Conservation (phyloP, 2,329 filamentous ascomycete genomes). For the Diaporthe citrichinensis region DNA sequence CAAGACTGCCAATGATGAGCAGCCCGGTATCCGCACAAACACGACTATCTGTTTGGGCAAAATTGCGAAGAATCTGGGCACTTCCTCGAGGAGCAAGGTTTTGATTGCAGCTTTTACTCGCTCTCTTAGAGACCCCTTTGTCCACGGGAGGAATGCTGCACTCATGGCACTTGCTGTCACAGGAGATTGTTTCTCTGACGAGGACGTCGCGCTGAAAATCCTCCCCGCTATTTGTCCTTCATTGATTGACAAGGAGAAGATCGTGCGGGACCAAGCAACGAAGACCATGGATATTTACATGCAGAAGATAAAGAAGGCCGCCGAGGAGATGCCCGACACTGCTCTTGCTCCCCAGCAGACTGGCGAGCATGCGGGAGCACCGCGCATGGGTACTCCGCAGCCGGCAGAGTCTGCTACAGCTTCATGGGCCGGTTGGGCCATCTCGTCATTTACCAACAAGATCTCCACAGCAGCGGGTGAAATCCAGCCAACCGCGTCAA, state of each 20-base stretch:
- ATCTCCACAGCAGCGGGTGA: slow-evolving; percentile 86
- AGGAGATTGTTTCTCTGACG: slow-evolving; percentile 86
- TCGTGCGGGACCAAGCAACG: slow-evolving; percentile 90
- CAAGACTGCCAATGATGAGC: slow-evolving; percentile 97
- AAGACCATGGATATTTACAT: slow-evolving; percentile 92
- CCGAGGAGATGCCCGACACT: slow-evolving; percentile 83
- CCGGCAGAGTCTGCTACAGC: slow-evolving; percentile 70
- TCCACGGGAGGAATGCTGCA: slow-evolving; percentile 92
- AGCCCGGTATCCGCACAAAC: slow-evolving; percentile 96
- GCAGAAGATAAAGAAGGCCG: slow-evolving; percentile 84
- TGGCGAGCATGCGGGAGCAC: slow-evolving; percentile 65
- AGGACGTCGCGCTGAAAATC: slow-evolving; percentile 88
- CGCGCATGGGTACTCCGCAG: slow-evolving; percentile 86
- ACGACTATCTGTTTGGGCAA: slow-evolving; percentile 98
- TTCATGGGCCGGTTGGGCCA: slow-evolving; percentile 95
- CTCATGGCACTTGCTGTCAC: slow-evolving; percentile 90
- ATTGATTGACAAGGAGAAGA: slow-evolving; percentile 94
- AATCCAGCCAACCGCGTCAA: slow-evolving; percentile 74
- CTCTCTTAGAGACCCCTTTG: slow-evolving; percentile 91
- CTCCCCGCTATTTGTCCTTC: slow-evolving; percentile 87
- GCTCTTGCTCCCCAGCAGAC: slow-evolving; percentile 75
- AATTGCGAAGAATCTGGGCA: slow-evolving; percentile 89
- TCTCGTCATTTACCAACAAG: slow-evolving; percentile 98
- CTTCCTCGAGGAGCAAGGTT: slow-evolving; percentile 86
- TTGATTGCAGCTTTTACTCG: slow-evolving; percentile 92